Percentiles rank a stretch among this genome's conserved stretches.
phyloP scores from a whole-genome alignment of 805 yeast genomes.

The Komagataella pseudopastoris region DNA sequence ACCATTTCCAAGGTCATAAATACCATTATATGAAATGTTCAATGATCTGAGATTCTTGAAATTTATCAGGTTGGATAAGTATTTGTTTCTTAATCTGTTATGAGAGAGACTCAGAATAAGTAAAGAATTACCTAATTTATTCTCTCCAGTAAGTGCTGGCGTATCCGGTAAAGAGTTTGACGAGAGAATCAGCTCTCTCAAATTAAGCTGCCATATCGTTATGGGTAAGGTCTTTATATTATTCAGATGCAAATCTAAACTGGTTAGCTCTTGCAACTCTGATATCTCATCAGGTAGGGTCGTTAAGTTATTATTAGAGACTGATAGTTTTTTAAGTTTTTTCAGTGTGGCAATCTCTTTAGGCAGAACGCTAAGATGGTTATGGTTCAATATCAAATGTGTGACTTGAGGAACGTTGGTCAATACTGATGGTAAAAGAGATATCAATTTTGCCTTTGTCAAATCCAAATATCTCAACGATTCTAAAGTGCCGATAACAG shows the following conservation, averaged over 20 bases:
- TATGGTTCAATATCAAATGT: conserved; percentile 63
- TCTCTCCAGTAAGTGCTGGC: conserved; percentile 34
- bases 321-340: conserved; percentile 52
- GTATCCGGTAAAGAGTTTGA: conserved; percentile 54
- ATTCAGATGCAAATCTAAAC: conserved; percentile 74
- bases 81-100: conserved; percentile 69
- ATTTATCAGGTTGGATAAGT: conserved; percentile 52
- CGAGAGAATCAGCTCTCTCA: conserved; percentile 42
- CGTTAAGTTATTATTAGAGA: conserved; percentile 63
- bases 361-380: conserved; percentile 71
- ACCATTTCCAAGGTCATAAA: conserved; percentile 74
- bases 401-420: conserved; percentile 52
- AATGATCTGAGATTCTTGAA: conserved; percentile 45
- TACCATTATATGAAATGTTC: conserved; percentile 74
- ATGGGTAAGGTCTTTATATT: conserved; percentile 59
- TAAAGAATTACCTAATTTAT: conserved; percentile 16
- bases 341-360: conserved; percentile 45
- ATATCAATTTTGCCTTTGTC: conserved; percentile 70
- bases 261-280: conserved; percentile 39
- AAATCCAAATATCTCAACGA: conserved; percentile 62
- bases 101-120: conserved; percentile 59
- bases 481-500: conserved; percentile 36
- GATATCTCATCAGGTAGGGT: conserved; percentile 57
- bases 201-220: conserved; percentile 40
- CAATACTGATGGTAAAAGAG: conserved; percentile 54